phyloP scores from a whole-genome alignment of 352 stramenopile species.

The Pythium biforme region DNA sequence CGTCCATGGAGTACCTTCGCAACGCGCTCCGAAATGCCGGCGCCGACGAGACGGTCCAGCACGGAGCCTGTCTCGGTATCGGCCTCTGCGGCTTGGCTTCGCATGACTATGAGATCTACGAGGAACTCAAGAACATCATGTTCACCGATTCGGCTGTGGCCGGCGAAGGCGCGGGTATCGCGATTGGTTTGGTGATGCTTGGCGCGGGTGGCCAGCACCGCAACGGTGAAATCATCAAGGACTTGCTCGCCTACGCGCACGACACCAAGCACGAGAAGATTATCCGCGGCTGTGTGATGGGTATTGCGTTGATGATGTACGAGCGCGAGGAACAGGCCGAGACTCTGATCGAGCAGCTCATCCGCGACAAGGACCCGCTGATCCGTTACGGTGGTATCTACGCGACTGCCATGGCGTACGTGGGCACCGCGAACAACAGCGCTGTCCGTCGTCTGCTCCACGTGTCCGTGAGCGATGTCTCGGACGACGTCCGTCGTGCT shows the following conservation, averaged over 20 bases:
- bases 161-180: slow-evolving; percentile 96
- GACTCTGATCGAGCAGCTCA: slow-evolving; percentile 96
- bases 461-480: slow-evolving; percentile 98
- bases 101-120: slow-evolving; percentile 94
- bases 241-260: slow-evolving; percentile 97
- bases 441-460: slow-evolving; percentile 96
- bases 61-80: slow-evolving; percentile 97
- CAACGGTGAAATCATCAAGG: slow-evolving; percentile 84
- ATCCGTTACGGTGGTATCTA: slow-evolving; percentile 99
- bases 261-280: slow-evolving; percentile 99
- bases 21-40: slow-evolving; percentile 81
- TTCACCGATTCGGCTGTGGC: slow-evolving; percentile 98
- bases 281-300: slow-evolving; percentile 97
- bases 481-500: slow-evolving; percentile 97
- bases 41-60: slow-evolving; percentile 96
- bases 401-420: slow-evolving; percentile 96
- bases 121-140: slow-evolving; percentile 97
- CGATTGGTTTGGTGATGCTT: slow-evolving; percentile 97
- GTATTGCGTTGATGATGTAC: slow-evolving; percentile 98
- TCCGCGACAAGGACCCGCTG: slow-evolving; percentile 96
- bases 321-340: slow-evolving; percentile 97
- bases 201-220: slow-evolving; percentile 90
- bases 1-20: slow-evolving; percentile 84
- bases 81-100: slow-evolving; percentile 95
- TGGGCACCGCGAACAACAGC: slow-evolving; percentile 96